phyloP scores from a whole-genome alignment of 1,284 basidiomycete species.

The Ustilago tritici region DNA sequence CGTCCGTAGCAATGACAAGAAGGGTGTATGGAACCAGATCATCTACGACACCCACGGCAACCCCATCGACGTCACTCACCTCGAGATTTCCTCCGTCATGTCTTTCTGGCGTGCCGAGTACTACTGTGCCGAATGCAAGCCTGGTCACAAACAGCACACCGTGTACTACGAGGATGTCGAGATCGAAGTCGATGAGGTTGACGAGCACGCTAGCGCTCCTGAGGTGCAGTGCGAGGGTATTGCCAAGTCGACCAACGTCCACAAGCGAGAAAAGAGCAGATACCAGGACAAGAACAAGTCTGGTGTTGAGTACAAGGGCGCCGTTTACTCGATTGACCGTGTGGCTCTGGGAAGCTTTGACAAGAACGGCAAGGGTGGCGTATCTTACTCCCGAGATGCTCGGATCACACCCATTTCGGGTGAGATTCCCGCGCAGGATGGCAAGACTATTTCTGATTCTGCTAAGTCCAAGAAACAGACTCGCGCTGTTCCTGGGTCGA shows the following conservation, averaged over 20 bases:
- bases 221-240: constrained; percentile 26
- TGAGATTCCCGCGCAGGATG: not conserved
- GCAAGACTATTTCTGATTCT: not conserved
- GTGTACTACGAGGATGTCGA: constrained; percentile 43
- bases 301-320: constrained; percentile 23
- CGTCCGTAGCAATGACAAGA: constrained; percentile 22
- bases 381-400: not conserved
- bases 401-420: not conserved
- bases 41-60: constrained; percentile 35
- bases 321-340: constrained; percentile 29
- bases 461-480: constrained; percentile 10
- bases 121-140: constrained; percentile 27
- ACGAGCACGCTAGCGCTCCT: constrained; percentile 8
- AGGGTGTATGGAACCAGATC: constrained; percentile 34
- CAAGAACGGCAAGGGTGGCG: constrained; percentile 15
- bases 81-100: constrained; percentile 26
- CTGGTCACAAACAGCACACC: constrained; percentile 26
- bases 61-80: constrained; percentile 26
- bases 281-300: constrained; percentile 22
- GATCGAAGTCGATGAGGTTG: constrained; percentile 31
- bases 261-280: constrained; percentile 26
- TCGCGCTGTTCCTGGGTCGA: not conserved
- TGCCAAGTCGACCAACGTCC: constrained; percentile 24
- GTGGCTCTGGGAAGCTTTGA: constrained; percentile 27
- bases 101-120: constrained; percentile 42